Base-by-base conservation (phyloP, 495 filamentous ascomycete species). In the Neurospora sp. region DNA sequence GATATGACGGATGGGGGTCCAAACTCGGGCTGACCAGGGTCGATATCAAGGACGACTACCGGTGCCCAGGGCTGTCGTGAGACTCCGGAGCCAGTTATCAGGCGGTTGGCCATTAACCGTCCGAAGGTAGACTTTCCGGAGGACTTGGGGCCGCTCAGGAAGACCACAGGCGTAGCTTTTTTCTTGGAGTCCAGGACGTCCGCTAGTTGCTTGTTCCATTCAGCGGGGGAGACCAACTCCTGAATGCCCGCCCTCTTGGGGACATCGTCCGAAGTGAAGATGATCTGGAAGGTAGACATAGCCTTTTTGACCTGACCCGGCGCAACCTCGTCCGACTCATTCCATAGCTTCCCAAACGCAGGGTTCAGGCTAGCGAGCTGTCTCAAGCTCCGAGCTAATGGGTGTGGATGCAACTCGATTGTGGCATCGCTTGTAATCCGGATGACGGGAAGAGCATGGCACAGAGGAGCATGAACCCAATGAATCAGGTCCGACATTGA, bases 101-200 rank as follows among this genome's bases (percentile, higher is more conserved):
- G 83, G 73, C 89, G 87, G 80, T 97, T 97, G 14, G 87, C 80
- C 23, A 97, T 83, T n/a, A 93, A 83, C 69, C 90, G 91, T 59
- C 89, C 88, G 76, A 97, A 94, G 0, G 92, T 95, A 4, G 94
- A 97, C 79, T 97, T 97, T 18, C 94, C 94, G 16, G 93, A 92
- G 1, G 88, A 90, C 73, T 96, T 95, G 1, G 93, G 91, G 2
- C 94, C 94, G 70, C 90, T 93, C 4, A 95, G 79, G 72, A 95
- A 84, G 5, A 89, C 81, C 72, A 85, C 73, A 75, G 84, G 72
- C 7, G 76, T 78, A 46, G 85, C 44, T 66, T 76, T 85, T 46
- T 83, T 84, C 9, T 81, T 84, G 18, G 79, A 73, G 42, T 82
- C 83, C 44, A 78, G 79, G 38, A 81, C 79, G 20, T 72, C 76